A percentile compares a stretch with the other conserved stretches of the same genome.
phyloP scores from a whole-genome alignment of 2,329 filamentous ascomycete species.

The Fusarium albidum region DNA sequence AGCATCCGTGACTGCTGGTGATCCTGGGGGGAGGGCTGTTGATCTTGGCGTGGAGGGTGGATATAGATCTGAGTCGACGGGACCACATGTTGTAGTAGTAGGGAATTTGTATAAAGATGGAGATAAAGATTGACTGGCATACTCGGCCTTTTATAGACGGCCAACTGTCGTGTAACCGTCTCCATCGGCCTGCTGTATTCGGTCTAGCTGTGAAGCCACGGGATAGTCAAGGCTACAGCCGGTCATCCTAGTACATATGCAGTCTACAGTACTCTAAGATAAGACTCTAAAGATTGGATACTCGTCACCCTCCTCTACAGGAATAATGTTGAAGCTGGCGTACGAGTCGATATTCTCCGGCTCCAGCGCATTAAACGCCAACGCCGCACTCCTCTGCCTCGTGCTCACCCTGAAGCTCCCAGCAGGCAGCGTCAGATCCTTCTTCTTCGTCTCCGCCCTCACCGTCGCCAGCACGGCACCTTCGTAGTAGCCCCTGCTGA shows the following conservation, averaged over 20 bases:
- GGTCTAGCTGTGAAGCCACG: conserved; percentile 8
- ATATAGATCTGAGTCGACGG: not conserved
- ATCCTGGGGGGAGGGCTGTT: conserved; percentile 24
- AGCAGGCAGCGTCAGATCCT: conserved; percentile 34
- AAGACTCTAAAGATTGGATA: conserved; percentile 42
- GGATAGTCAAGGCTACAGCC: conserved; percentile 12
- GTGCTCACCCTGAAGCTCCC: conserved; percentile 45
- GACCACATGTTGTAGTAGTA: not conserved
- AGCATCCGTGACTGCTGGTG: conserved; percentile 18
- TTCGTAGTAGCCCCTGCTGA: conserved; percentile 39
- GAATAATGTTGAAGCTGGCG: conserved; percentile 42
- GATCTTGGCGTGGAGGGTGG: conserved; percentile 28
- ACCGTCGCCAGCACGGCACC: conserved; percentile 37
- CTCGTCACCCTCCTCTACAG: conserved; percentile 40
- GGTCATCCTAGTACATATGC: not conserved
- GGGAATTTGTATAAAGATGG: no score
- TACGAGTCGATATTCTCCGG: conserved; percentile 46
- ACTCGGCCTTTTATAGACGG: not conserved
- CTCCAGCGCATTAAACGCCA: conserved; percentile 42
- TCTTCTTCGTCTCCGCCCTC: conserved; percentile 25
- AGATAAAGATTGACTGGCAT: no score
- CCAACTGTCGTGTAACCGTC: conserved; percentile 1
- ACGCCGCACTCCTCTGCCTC: conserved; percentile 43
- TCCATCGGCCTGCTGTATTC: conserved; percentile 30
- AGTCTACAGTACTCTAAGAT: not conserved